Conservation (phyloP, 208 protist genomes). For the Herpetomonas samuelpessoai region DNA sequence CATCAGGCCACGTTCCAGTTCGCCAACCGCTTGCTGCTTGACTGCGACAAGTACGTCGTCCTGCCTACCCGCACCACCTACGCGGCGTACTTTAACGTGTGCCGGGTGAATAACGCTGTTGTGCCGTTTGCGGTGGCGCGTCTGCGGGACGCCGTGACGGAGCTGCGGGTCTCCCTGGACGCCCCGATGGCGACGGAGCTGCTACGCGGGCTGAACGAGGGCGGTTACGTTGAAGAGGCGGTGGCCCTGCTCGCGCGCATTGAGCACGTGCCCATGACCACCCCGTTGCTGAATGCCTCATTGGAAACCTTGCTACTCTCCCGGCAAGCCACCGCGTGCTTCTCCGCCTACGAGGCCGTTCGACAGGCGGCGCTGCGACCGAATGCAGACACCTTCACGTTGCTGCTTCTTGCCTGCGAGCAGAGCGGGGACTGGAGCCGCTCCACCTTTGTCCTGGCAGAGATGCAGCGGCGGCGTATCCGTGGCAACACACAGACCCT, state of each 20-base stretch:
- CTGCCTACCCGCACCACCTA: slow-evolving; percentile 82
- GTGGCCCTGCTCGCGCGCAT: slow-evolving; percentile 60
- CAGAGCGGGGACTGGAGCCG: slow-evolving; percentile 64
- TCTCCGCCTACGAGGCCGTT: slow-evolving; percentile 62
- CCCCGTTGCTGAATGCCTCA: slow-evolving; percentile 71
- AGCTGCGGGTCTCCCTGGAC: slow-evolving; percentile 67
- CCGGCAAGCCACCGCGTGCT: slow-evolving; percentile 60
- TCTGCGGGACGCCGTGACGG: slow-evolving; percentile 55
- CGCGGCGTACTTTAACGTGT: slow-evolving; percentile 79
- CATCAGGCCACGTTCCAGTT: slow-evolving; percentile 52
- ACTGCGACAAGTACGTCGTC: slow-evolving; percentile 74
- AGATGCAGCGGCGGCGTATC: slow-evolving; percentile 77
- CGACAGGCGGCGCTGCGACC: slow-evolving; percentile 18
- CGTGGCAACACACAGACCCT: slow-evolving; percentile 70
- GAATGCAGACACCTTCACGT: slow-evolving; percentile 75
- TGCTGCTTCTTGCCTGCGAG: slow-evolving; percentile 79
- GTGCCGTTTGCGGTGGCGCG: slow-evolving; percentile 74
- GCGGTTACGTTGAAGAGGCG: slow-evolving; percentile 78
- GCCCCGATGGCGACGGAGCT: slow-evolving; percentile 72
- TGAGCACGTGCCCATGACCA: slow-evolving; percentile 65
- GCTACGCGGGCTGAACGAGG: slow-evolving; percentile 71
- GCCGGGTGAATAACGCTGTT: slow-evolving; percentile 54
- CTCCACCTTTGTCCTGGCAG: slow-evolving; percentile 51
- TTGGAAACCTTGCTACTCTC: slow-evolving; percentile 81
- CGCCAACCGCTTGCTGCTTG: slow-evolving; percentile 70